Conservation (phyloP, 192 early-diverging fungal genomes). For the Backusella tuberculispora region DNA sequence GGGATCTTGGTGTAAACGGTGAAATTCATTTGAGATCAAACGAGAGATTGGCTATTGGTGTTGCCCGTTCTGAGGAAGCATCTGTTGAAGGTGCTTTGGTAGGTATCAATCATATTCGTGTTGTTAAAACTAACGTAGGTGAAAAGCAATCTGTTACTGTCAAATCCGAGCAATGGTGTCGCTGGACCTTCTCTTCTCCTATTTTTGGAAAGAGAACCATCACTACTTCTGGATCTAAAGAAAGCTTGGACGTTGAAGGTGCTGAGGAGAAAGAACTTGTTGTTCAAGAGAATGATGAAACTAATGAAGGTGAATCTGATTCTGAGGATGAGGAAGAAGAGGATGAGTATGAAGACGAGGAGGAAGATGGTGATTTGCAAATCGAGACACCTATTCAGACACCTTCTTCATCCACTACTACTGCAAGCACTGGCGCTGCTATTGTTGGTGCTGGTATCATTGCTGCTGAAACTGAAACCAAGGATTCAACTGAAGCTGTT, state of each 20-base stretch:
- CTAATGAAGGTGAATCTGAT: not conserved
- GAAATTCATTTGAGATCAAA: constrained; percentile 34
- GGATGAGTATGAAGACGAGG: constrained; percentile 6
- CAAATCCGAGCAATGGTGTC: constrained; percentile 32
- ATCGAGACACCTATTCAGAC: constrained; percentile 4
- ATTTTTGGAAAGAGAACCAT: constrained; percentile 15
- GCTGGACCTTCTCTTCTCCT: constrained; percentile 30
- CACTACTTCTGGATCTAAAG: not conserved
- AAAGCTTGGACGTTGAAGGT: constrained; percentile 1
- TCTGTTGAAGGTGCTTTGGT: constrained; percentile 24
- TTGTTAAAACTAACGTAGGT: constrained; percentile 8
- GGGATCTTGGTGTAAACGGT: constrained; percentile 30
- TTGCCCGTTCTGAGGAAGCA: not conserved
- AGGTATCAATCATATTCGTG: constrained; percentile 25
- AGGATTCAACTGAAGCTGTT: not conserved
- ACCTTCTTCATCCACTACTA: constrained; percentile 14
- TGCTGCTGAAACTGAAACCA: not conserved
- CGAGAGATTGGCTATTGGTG: constrained; percentile 22
- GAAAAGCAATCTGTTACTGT: constrained; percentile 14
- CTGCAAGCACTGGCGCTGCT: not conserved
- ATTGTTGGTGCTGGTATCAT: constrained; percentile 3
- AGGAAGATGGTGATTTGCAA: constrained; percentile 9
- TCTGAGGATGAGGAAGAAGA: constrained; percentile 14
- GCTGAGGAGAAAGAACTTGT: constrained; percentile 11
- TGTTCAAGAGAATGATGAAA: constrained; percentile 9